These are phyloP conservation scores for Linderina pennispora DNA, from an alignment of 192 early-diverging fungal genomes.

Conservation along the genomic window DNA sequence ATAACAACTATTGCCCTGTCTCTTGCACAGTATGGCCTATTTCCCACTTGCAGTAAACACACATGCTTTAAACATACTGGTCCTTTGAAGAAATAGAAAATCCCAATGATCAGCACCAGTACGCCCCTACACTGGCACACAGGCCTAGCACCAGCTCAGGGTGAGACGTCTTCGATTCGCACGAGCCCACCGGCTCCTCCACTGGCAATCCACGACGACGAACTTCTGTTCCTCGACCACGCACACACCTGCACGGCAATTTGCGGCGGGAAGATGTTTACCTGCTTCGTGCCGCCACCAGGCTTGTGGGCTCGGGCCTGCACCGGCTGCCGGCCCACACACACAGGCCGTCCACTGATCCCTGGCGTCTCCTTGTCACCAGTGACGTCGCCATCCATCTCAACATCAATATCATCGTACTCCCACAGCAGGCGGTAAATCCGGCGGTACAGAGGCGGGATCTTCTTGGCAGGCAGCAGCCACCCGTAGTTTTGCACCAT, in stretches of 20 bases:
- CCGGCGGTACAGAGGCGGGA: slow-evolving; percentile 4
- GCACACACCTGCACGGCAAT: slow-evolving; percentile 17
- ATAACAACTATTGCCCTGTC: too few relatives aligned
- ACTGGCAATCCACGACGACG: slow-evolving; percentile 28
- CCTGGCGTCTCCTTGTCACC: background rate
- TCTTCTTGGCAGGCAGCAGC: background rate
- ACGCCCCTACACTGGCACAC: too few relatives aligned
- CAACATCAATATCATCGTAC: background rate
- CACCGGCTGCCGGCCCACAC: background rate
- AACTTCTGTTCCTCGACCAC: slow-evolving; percentile 27
- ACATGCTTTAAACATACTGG: too few relatives aligned
- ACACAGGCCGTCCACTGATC: background rate
- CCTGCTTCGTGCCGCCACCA: background rate
- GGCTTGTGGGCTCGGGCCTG: background rate
- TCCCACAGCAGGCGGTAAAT: slow-evolving; percentile 10
- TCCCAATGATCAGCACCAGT: too few relatives aligned
- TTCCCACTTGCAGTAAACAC: too few relatives aligned
- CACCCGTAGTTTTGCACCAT: slow-evolving; percentile 7
- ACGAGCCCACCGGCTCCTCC: slow-evolving; percentile 16
- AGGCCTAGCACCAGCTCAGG: too few relatives aligned
- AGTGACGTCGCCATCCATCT: background rate
- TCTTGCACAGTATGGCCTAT: too few relatives aligned
- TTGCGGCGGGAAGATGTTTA: slow-evolving; percentile 11
- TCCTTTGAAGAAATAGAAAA: too few relatives aligned
- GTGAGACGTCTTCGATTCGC: slow-evolving; percentile 22